Percentiles rank a stretch among this genome's conserved stretches.
Conservation (phyloP, 1,284 basidiomycete genomes). For the Tetrapyrgos nigripes region DNA sequence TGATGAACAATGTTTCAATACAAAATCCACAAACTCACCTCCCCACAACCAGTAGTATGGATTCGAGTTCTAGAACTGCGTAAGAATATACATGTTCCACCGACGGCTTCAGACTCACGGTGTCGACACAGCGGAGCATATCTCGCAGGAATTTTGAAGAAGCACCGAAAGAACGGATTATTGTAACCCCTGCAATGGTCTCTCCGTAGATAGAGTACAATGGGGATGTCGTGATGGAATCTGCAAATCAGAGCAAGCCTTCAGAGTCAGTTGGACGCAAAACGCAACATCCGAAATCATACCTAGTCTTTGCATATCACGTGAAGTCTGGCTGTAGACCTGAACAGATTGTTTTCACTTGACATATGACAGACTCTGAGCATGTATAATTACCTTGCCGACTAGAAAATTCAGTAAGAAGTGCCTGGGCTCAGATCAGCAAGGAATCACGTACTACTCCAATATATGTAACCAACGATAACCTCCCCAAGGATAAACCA, state of each 20-base stretch:
- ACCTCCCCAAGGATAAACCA: conserved; percentile 72
- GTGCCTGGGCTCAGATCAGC: neutral
- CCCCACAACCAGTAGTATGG: conserved; percentile 91
- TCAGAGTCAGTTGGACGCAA: conserved; percentile 1
- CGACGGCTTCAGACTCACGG: conserved; percentile 56
- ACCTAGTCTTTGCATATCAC: conserved; percentile 90
- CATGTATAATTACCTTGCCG: conserved; percentile 45
- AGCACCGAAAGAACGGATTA: conserved; percentile 89
- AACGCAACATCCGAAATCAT: conserved; percentile 22
- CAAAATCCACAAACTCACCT: conserved; percentile 51
- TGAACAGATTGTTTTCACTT: conserved; percentile 50
- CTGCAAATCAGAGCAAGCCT: too few relatives aligned
- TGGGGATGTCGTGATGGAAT: conserved; percentile 90
- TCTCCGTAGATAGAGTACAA: conserved; percentile 93
- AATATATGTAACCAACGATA: conserved; percentile 72
- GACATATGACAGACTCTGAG: neutral
- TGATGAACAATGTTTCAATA: conserved; percentile 1
- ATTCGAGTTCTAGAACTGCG: conserved; percentile 63
- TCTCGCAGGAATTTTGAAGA: conserved; percentile 86
- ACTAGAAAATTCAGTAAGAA: conserved; percentile 35
- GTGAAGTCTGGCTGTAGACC: conserved; percentile 86
- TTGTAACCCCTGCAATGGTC: conserved; percentile 86
- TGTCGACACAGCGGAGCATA: conserved; percentile 87
- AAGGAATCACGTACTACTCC: conserved; percentile 55
- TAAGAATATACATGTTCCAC: neutral